These are phyloP conservation scores for Aspergillus sp. DNA, from an alignment of 2,329 filamentous ascomycete genomes.

Conservation along the genomic window DNA sequence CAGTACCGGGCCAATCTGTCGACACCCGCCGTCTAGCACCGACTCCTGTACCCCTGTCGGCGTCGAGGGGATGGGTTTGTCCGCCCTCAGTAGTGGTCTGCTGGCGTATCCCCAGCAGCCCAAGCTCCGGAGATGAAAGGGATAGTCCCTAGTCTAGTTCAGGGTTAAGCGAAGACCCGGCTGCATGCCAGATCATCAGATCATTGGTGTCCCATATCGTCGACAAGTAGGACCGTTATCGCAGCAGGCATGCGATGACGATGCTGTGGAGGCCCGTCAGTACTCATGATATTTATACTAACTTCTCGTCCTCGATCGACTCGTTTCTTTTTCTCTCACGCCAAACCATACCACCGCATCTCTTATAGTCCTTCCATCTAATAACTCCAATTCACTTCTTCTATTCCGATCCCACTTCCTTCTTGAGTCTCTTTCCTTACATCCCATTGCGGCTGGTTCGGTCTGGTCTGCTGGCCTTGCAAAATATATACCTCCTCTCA, in stretches of 20 bases:
- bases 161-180: conserved; percentile 18
- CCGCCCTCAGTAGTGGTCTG: conserved; percentile 13
- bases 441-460: neutral
- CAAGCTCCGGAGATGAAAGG: conserved; percentile 26
- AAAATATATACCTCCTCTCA: neutral
- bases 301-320: conserved; percentile 10
- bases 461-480: neutral
- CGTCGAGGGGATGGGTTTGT: conserved; percentile 14
- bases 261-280: neutral
- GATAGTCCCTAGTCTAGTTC: conserved; percentile 17
- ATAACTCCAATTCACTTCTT: neutral
- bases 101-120: conserved; percentile 17
- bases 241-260: conserved; percentile 8
- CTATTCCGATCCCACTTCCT: neutral
- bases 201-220: conserved; percentile 22
- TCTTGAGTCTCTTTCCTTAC: neutral
- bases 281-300: conserved; percentile 14
- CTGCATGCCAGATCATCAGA: conserved; percentile 15
- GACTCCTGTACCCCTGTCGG: conserved; percentile 23
- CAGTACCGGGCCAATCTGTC: conserved; percentile 17
- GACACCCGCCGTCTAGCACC: conserved; percentile 17
- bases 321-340: conserved; percentile 3
- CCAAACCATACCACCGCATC: neutral
- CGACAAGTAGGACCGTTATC: conserved; percentile 12
- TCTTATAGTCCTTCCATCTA: too few species aligned